Percentiles rank a stretch among this genome's conserved stretches.
phyloP scores from a whole-genome alignment of 345 rosid genomes.

The Eucalyptus curtisii region DNA sequence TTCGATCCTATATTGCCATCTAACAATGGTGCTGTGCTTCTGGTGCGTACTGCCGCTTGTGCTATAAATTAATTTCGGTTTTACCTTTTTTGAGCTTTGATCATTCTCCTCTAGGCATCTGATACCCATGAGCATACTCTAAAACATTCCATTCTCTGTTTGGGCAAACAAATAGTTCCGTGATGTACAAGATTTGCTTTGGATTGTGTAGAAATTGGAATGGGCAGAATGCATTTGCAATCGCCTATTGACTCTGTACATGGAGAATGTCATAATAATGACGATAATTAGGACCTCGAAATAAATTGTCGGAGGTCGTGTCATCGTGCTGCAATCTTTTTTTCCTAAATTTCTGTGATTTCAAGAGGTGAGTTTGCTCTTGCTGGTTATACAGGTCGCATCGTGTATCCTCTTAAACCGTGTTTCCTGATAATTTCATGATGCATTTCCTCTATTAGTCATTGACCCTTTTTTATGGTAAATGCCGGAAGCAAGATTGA shows the following conservation, averaged over 20 bases:
- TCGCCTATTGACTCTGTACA: not conserved
- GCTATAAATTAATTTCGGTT: not conserved
- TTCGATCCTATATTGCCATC: not conserved
- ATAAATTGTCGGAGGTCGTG: not conserved
- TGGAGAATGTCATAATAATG: not conserved
- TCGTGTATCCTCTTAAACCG: not conserved
- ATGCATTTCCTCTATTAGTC: not conserved
- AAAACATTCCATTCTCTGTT: not conserved
- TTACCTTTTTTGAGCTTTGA: not conserved
- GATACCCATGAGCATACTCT: not conserved
- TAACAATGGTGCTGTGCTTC: not conserved
- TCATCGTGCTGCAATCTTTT: not conserved
- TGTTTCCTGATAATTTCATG: not conserved
- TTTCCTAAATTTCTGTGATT: not conserved
- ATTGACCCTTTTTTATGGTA: not conserved
- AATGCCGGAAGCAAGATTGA: not conserved
- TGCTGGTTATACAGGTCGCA: not conserved
- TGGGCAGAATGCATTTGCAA: not conserved
- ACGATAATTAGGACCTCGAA: not conserved
- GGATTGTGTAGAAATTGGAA: not conserved
- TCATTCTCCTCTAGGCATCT: not conserved
- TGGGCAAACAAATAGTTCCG: not conserved
- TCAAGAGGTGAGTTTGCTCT: not conserved
- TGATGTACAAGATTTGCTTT: not conserved
- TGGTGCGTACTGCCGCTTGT: not conserved